Base-by-base conservation (phyloP, 352 stramenopile genomes). In the Pythium dissotocum region DNA sequence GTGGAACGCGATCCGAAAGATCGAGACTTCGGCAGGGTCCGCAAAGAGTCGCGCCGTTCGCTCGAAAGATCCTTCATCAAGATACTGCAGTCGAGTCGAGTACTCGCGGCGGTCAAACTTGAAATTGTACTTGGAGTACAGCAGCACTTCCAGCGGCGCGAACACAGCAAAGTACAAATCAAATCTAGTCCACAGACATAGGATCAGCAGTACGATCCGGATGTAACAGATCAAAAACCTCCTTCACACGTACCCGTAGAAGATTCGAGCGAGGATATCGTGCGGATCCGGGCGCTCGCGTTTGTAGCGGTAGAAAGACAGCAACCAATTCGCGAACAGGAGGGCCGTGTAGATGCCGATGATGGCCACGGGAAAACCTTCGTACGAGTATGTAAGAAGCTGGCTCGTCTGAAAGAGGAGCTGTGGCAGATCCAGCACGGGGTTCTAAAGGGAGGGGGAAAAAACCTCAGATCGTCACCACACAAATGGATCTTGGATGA, bases 161-260 rank as follows among this genome's bases (percentile, higher is more conserved):
- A 88, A 86, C 8, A 86, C 79, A 5, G 76, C 79, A 58, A 88
- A 88, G 46, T 86, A 84, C 55, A 88, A 46, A n/a, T 84, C 75
- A 40, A 85, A 83, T 3, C 71, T 79, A 38, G 14, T 55, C 18
- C 9, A 42, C 3, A 46, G 46, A 10, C 51, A 32, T 40, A 51
- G 42, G 5, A 18, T 51, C 18, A 46, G 38, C 38, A 24, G 21
- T 24, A 24, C 21, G 21, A 24, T 24, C 21, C 21, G 21, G 21
- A 24, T 24, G 21, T 24, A 24, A 24, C 21, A 24, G 21, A 24
- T 24, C 21, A 24, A 24, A 24, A 24, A 24, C 36, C 7, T 44
- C 12, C 36, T 18, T 44, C 36, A 44, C 21, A 38, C 26, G 49
- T 24, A 68, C 67, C 60, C 61, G 38, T 71, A 65, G 51, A 70